Conservation (phyloP, 2,329 filamentous ascomycete genomes). For the Ophiostoma sp. region DNA sequence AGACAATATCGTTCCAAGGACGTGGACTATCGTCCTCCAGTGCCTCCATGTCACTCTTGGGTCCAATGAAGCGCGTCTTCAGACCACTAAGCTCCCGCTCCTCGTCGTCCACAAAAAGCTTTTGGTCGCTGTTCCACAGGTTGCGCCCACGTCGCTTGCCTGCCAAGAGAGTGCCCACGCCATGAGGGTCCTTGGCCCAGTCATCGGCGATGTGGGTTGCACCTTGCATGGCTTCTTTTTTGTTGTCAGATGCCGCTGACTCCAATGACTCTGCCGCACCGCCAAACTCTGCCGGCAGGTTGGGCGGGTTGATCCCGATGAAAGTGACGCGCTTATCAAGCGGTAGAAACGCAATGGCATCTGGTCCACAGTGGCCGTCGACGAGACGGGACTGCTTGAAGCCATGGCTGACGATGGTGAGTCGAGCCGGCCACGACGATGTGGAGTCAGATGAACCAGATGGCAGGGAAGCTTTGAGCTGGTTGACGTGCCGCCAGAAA, state of each 20-base stretch:
- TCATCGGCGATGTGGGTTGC: slow-evolving; percentile 41
- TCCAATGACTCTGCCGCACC: slow-evolving; percentile 17
- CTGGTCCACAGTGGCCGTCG: slow-evolving; percentile 51
- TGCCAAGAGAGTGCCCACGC: slow-evolving; percentile 40
- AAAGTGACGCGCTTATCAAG: slow-evolving; percentile 43
- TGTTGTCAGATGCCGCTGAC: slow-evolving; percentile 26
- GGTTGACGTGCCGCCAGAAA: slow-evolving; percentile 41
- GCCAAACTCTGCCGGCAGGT: slow-evolving; percentile 33
- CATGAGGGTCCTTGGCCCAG: slow-evolving; percentile 51
- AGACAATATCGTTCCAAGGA: slow-evolving; percentile 36
- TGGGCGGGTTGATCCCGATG: slow-evolving; percentile 60
- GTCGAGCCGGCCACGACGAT: slow-evolving; percentile 46
- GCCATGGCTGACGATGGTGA: slow-evolving; percentile 63
- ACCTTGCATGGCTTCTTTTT: slow-evolving; percentile 40
- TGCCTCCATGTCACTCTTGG: slow-evolving; percentile 33
- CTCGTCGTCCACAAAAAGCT: slow-evolving; percentile 38
- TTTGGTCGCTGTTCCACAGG: slow-evolving; percentile 43
- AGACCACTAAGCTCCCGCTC: slow-evolving; percentile 37
- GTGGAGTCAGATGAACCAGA: background rate
- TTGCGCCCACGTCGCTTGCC: slow-evolving; percentile 48
- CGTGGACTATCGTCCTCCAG: slow-evolving; percentile 37
- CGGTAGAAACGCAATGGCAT: slow-evolving; percentile 50
- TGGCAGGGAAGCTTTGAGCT: background rate
- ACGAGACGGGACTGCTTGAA: slow-evolving; percentile 63
- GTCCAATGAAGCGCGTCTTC: slow-evolving; percentile 31